Evolutionary conservation across 495 filamentous ascomycete species (phyloP).

Genomic region (Penicillium pulvis): DNA sequence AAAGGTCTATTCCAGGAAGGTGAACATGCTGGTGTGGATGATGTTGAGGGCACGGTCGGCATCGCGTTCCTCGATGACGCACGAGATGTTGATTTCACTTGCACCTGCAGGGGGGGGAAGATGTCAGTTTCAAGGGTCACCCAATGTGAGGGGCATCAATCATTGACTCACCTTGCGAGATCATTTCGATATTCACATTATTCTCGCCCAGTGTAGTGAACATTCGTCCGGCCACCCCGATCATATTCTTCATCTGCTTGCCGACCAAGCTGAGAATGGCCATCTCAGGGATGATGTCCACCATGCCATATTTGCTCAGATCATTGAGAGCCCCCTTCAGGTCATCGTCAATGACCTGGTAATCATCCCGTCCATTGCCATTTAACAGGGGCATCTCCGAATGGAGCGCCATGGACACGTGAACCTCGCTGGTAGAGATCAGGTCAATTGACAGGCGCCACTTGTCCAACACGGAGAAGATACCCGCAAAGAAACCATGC

Average conservation of each 20-base stretch:
- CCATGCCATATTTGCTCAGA: constrained; percentile 74
- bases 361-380: constrained; percentile 60
- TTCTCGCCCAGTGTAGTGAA: constrained; percentile 87
- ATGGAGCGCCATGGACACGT: constrained; percentile 94
- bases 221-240: constrained; percentile 87
- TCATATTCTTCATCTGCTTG: constrained; percentile 92
- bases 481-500: constrained; percentile 88
- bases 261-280: constrained; percentile 91
- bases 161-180: constrained; percentile 76
- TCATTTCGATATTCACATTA: constrained; percentile 95
- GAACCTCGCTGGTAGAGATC: constrained; percentile 91
- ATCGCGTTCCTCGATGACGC: constrained; percentile 89
- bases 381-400: constrained; percentile 56
- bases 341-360: constrained; percentile 63
- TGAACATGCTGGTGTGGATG: constrained; percentile 90
- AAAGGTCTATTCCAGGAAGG: constrained; percentile 50
- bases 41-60: constrained; percentile 91
- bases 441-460: constrained; percentile 84
- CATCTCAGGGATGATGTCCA: constrained; percentile 84
- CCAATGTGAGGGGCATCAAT: constrained; percentile 14
- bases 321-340: constrained; percentile 69
- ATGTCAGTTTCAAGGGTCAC: constrained; percentile 21
- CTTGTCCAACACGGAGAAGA: constrained; percentile 83
- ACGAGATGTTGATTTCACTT: constrained; percentile 98
- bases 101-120: constrained; percentile 60